phyloP scores from a whole-genome alignment of 139 green algal genomes.

The Ulvella scutata region DNA sequence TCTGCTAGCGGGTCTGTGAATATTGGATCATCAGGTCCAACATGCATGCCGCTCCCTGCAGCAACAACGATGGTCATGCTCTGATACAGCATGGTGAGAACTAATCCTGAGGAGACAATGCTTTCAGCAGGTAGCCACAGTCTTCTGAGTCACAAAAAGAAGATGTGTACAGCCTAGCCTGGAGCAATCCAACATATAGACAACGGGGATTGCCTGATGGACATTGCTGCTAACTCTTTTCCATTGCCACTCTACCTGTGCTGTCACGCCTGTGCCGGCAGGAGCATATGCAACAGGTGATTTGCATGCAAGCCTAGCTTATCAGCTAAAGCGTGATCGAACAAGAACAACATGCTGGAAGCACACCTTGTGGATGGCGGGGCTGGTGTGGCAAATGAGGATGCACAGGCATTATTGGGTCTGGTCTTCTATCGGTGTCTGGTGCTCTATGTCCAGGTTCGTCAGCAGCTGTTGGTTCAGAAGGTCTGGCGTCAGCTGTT shows the following conservation, averaged over 20 bases:
- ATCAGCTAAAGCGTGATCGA: not conserved
- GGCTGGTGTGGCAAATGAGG: too few species aligned
- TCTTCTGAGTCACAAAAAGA: not conserved
- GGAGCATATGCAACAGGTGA: not conserved
- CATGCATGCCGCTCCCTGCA: not conserved
- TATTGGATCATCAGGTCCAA: not conserved
- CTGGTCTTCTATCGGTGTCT: not conserved
- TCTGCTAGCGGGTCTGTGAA: not conserved
- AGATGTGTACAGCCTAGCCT: not conserved
- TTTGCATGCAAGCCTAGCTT: not conserved
- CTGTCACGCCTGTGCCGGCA: too few species aligned
- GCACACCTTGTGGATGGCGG: not conserved
- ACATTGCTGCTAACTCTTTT: not conserved
- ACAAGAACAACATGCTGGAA: not conserved
- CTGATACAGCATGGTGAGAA: not conserved
- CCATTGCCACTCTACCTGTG: too few species aligned
- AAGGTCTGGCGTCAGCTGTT: not conserved
- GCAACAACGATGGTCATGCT: not conserved
- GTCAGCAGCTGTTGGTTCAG: not conserved
- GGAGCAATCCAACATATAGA: not conserved
- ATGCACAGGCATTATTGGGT: not conserved
- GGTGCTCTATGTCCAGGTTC: not conserved
- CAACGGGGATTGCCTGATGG: not conserved
- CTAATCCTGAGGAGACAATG: not conserved
- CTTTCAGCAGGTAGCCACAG: not conserved